These are phyloP conservation scores for Termitomyces sp. DNA, from an alignment of 768 basidiomycete genomes.

Conservation along the genomic window DNA sequence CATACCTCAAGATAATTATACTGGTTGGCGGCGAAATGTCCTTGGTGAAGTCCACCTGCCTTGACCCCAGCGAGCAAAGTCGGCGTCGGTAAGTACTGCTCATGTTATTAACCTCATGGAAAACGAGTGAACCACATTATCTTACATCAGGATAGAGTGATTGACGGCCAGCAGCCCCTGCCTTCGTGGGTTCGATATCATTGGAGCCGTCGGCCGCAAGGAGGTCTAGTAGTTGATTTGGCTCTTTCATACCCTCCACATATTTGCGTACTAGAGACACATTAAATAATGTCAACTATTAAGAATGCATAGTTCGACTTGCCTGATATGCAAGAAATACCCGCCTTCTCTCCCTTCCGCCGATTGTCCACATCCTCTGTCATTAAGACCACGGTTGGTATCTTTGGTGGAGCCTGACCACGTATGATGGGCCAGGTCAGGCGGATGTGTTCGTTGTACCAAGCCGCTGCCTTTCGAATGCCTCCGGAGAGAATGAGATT, in stretches of 20 bases:
- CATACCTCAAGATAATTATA: conserved; percentile 93
- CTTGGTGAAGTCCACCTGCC: conserved; percentile 81
- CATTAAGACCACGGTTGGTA: conserved; percentile 72
- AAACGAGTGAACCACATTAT: not conserved
- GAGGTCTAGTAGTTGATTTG: conserved; percentile 73
- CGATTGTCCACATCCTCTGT: conserved; percentile 90
- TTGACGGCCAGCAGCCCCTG: conserved; percentile 47
- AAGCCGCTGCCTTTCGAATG: conserved; percentile 82
- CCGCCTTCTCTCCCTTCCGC: conserved; percentile 65
- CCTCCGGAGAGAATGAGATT: conserved; percentile 40
- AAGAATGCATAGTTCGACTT: conserved; percentile 6
- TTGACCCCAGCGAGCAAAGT: conserved; percentile 81
- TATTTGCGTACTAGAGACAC: conserved; percentile 64
- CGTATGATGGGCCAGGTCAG: conserved; percentile 49
- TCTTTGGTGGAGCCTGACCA: conserved; percentile 38
- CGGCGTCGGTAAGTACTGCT: conserved; percentile 74
- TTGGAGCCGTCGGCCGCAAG: conserved; percentile 68
- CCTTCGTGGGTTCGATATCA: conserved; percentile 60
- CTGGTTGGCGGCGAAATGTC: conserved; percentile 91
- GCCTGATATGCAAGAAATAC: conserved; percentile 66
- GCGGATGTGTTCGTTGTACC: conserved; percentile 79
- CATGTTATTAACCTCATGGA: not conserved
- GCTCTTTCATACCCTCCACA: conserved; percentile 68
- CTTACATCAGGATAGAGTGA: conserved; percentile 75
- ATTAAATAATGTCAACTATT: not conserved